These are phyloP conservation scores for Phoenix roebelenii DNA, from an alignment of 176 grass and related monocot genomes.

Conservation along the genomic window DNA sequence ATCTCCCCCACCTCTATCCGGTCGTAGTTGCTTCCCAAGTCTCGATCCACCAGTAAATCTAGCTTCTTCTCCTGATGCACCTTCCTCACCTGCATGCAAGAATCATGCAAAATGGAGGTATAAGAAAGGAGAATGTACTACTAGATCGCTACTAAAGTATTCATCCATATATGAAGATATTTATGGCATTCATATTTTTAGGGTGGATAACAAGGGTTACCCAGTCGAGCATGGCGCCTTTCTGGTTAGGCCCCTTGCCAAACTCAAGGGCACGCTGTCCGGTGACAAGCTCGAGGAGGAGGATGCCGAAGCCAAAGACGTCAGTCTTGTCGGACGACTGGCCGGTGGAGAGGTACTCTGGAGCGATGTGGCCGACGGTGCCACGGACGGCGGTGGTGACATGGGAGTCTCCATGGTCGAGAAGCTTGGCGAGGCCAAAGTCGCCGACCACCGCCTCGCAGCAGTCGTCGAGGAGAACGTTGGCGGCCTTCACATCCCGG, in stretches of 20 bases:
- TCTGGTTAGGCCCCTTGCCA: slow-evolving; percentile 33
- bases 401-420: slow-evolving; percentile 72
- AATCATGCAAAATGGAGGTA: background rate
- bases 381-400: slow-evolving; percentile 73
- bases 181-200: no score
- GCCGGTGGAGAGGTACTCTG: slow-evolving; percentile 61
- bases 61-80: slow-evolving; percentile 60
- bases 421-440: slow-evolving; percentile 72
- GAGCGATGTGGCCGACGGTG: slow-evolving; percentile 63
- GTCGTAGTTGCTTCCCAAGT: slow-evolving; percentile 50
- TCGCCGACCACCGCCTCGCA: slow-evolving; percentile 73
- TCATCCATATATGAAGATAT: no score
- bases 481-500: slow-evolving; percentile 23
- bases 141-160: no score
- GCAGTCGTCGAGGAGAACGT: slow-evolving; percentile 67
- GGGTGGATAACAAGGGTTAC: background rate
- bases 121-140: no score
- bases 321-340: slow-evolving; percentile 70
- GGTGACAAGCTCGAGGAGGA: slow-evolving; percentile 61
- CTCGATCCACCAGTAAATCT: slow-evolving; percentile 44
- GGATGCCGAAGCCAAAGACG: slow-evolving; percentile 62
- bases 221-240: slow-evolving; percentile 60
- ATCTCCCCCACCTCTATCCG: slow-evolving; percentile 61
- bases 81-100: slow-evolving; percentile 47
- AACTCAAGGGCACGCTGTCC: slow-evolving; percentile 52